A percentile compares a stretch with the other conserved stretches of the same genome.
These are phyloP conservation scores for Diaporthe helianthi DNA, from an alignment of 2,329 filamentous ascomycete species.

Conservation along the genomic window DNA sequence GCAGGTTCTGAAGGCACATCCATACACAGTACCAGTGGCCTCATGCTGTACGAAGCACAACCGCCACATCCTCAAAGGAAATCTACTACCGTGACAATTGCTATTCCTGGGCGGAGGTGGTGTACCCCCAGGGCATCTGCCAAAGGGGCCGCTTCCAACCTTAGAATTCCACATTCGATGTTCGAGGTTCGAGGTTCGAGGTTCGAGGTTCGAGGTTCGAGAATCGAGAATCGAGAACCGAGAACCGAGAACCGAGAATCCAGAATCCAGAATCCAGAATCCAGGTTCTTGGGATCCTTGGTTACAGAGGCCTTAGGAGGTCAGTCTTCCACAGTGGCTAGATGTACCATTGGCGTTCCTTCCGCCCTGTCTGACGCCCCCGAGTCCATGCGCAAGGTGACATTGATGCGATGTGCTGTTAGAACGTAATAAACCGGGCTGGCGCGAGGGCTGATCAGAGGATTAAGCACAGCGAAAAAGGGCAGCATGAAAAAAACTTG, in stretches of 20 bases:
- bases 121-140: background rate
- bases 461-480: background rate
- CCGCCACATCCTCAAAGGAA: background rate
- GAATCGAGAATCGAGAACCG: background rate
- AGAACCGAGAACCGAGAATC: background rate
- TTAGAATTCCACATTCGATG: background rate
- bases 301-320: background rate
- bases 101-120: conserved; percentile 11
- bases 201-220: background rate
- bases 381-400: conserved; percentile 5
- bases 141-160: background rate
- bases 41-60: background rate
- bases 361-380: background rate
- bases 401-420: conserved; percentile 3
- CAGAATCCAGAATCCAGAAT: conserved; percentile 4
- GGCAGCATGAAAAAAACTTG: background rate
- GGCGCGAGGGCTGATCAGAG: background rate
- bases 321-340: background rate
- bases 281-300: conserved; percentile 6
- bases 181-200: background rate
- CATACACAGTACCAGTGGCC: background rate
- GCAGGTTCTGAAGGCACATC: background rate
- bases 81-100: background rate
- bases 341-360: background rate
- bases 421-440: background rate